phyloP scores from a whole-genome alignment of 495 filamentous ascomycete genomes.

The Cercophora samala region DNA sequence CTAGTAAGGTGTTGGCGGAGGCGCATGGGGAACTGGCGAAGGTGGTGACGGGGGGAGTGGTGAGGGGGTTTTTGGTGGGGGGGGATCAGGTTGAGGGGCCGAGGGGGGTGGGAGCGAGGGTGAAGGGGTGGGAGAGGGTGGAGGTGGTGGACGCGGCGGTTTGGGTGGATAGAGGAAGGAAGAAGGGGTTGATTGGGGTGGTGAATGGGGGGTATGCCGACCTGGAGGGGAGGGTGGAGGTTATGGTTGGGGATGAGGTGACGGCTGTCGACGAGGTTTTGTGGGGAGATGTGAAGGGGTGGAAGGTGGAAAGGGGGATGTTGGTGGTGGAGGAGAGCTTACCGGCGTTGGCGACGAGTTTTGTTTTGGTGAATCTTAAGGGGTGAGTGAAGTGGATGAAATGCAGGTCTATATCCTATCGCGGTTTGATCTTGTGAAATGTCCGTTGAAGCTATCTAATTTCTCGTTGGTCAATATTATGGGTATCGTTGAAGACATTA shows the following conservation, averaged over 20 bases:
- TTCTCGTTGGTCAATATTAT: background rate
- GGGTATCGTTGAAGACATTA: slow-evolving; percentile 7
- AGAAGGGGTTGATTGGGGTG: slow-evolving; percentile 44
- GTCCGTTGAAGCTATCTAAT: background rate
- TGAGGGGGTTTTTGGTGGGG: slow-evolving; percentile 45
- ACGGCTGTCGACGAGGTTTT: slow-evolving; percentile 21
- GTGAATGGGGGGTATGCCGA: slow-evolving; percentile 42
- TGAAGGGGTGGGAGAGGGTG: slow-evolving; percentile 3
- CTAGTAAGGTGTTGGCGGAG: slow-evolving; percentile 38
- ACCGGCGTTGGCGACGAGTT: slow-evolving; percentile 25
- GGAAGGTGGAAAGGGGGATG: slow-evolving; percentile 24
- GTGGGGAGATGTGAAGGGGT: slow-evolving; percentile 25
- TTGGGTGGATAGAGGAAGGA: slow-evolving; percentile 31
- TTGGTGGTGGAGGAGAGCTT: slow-evolving; percentile 21
- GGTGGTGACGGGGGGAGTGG: slow-evolving; percentile 38
- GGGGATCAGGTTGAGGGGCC: slow-evolving; percentile 29
- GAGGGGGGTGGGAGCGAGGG: slow-evolving; percentile 8
- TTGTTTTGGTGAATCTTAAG: slow-evolving; percentile 26
- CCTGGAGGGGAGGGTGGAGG: slow-evolving; percentile 21
- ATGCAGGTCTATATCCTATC: background rate
- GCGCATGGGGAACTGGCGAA: slow-evolving; percentile 46
- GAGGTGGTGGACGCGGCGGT: slow-evolving; percentile 43
- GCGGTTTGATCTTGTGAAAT: background rate
- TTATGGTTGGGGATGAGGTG: slow-evolving; percentile 22
- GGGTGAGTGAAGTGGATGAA: no score